Conservation (phyloP, 306 rosid genomes). For the Castanospermum australe region DNA sequence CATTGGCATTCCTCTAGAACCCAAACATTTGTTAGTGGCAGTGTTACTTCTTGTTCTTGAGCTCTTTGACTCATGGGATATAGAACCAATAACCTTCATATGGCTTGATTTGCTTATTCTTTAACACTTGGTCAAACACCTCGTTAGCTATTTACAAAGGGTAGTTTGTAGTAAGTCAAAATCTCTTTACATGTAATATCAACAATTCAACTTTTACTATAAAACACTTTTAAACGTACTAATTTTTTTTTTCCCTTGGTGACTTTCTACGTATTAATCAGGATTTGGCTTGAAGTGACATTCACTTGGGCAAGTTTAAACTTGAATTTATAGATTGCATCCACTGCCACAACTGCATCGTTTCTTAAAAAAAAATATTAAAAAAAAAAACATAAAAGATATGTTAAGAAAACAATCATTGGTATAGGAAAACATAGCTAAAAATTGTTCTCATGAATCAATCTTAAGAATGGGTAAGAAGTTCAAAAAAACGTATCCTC, state of each 20-base stretch:
- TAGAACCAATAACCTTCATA: no score
- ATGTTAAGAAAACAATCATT: background rate
- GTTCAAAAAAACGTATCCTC: background rate
- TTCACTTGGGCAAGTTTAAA: background rate
- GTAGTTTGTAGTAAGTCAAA: no score
- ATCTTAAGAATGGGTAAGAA: background rate
- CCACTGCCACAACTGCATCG: background rate
- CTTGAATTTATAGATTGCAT: background rate
- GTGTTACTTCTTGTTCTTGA: no score
- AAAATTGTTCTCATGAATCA: background rate
- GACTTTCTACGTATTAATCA: background rate
- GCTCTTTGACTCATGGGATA: no score
- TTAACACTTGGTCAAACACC: no score
- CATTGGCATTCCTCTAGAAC: no score
- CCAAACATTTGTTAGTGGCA: no score
- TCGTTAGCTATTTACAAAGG: no score
- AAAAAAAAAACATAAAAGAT: background rate
- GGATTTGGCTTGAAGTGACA: slow-evolving; percentile 22
- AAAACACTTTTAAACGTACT: background rate
- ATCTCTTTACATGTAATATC: no score
- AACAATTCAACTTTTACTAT: no score
- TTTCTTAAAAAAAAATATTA: background rate
- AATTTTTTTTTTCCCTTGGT: background rate
- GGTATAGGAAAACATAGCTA: background rate
- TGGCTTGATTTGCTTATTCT: no score